Percentiles rank a stretch among this genome's conserved stretches.
Conservation (phyloP, 176 grass and related monocot species). For the Ananas comosus region DNA sequence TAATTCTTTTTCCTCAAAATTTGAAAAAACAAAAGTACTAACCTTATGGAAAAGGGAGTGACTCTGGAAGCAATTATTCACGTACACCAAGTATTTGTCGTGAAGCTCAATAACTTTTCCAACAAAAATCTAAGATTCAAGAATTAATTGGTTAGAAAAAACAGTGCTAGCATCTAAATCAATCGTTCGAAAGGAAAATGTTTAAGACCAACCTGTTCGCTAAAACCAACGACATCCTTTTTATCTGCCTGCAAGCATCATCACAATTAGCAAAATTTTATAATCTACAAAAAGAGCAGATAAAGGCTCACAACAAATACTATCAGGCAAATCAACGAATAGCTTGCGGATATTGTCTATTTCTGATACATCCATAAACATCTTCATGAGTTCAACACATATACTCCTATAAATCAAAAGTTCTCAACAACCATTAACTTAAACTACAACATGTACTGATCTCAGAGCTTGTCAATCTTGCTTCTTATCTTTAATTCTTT, state of each 20-base stretch:
- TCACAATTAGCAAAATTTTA: too few relatives aligned
- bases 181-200: not conserved
- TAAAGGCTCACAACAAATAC: too few relatives aligned
- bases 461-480: not conserved
- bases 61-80: constrained; percentile 24
- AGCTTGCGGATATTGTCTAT: too few relatives aligned
- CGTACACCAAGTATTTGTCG: constrained; percentile 19
- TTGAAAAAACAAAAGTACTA: not conserved
- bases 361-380: too few relatives aligned
- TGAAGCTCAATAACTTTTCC: constrained; percentile 24
- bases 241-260: too few relatives aligned
- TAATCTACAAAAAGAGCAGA: too few relatives aligned
- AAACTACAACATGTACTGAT: not conserved
- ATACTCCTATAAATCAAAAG: too few relatives aligned
- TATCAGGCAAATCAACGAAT: not conserved
- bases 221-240: too few relatives aligned
- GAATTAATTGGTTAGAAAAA: not conserved
- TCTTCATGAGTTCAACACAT: too few relatives aligned
- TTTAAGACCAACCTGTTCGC: not conserved
- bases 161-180: not conserved
- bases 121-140: constrained; percentile 17
- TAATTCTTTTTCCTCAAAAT: not conserved
- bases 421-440: too few relatives aligned
- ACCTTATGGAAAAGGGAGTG: constrained; percentile 28
- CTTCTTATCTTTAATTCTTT: constrained; percentile 3